These are phyloP conservation scores for Mycena alexandri DNA, from an alignment of 768 basidiomycete genomes.

Conservation along the genomic window DNA sequence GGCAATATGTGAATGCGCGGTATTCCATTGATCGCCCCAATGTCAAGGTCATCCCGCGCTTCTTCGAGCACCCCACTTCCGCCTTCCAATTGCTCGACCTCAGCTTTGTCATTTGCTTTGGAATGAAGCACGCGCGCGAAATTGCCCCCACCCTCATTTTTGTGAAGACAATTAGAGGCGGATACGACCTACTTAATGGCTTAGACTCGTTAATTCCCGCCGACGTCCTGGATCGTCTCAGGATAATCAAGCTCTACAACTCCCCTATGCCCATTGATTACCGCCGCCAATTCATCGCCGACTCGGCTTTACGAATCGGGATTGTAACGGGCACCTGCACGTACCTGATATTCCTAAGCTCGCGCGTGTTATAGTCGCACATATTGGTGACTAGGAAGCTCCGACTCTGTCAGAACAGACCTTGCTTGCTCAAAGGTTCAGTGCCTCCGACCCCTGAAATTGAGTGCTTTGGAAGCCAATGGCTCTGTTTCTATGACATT, in stretches of 20 bases:
- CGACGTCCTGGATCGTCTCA: conserved; percentile 5
- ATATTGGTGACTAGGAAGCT: too few species aligned
- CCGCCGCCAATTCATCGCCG: conserved; percentile 18
- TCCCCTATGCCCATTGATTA: conserved; percentile 24
- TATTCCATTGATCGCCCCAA: conserved; percentile 35
- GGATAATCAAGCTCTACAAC: conserved; percentile 31
- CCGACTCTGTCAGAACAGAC: too few species aligned
- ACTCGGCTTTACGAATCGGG: conserved; percentile 3
- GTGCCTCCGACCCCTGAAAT: too few species aligned
- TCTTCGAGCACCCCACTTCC: conserved; percentile 14
- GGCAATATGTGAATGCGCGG: conserved; percentile 33
- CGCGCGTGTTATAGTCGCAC: conserved; percentile 3
- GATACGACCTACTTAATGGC: conserved; percentile 16
- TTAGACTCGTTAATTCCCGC: conserved; percentile 29
- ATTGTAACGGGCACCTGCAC: conserved; percentile 18
- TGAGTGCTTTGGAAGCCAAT: too few species aligned
- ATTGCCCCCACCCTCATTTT: conserved; percentile 29
- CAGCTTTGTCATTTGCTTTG: conserved; percentile 20
- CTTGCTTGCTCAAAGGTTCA: too few species aligned
- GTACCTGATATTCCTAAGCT: conserved; percentile 15
- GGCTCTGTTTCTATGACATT: too few species aligned
- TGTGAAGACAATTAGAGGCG: conserved; percentile 6
- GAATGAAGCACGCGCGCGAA: not conserved
- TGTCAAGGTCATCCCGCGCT: conserved; percentile 29
- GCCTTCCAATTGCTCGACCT: conserved; percentile 23